phyloP scores from a whole-genome alignment of 352 stramenopile species.

The Pythium rhizo-oryzae region DNA sequence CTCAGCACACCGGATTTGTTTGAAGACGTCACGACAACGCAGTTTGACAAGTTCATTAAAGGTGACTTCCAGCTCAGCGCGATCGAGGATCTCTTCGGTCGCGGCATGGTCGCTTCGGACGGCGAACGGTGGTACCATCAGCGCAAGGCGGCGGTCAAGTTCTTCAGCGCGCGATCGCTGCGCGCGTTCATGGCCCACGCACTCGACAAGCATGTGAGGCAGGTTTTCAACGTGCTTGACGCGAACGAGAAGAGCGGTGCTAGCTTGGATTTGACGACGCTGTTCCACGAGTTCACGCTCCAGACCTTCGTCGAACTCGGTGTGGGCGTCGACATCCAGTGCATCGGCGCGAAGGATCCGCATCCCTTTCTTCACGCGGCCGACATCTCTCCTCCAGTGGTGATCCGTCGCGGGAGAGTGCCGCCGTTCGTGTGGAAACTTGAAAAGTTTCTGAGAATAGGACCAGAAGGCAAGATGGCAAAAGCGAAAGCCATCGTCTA shows the following conservation, averaged over 20 bases:
- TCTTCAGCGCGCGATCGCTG: slow-evolving; percentile 36
- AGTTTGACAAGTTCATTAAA: not conserved
- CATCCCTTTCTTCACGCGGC: slow-evolving; percentile 54
- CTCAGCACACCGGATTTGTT: not conserved
- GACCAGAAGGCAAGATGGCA: slow-evolving; percentile 32
- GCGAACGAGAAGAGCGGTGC: not conserved
- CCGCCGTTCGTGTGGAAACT: slow-evolving; percentile 54
- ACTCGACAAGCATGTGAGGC: slow-evolving; percentile 6
- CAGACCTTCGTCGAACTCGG: slow-evolving; percentile 56
- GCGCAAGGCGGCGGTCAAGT: slow-evolving; percentile 30
- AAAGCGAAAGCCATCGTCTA: slow-evolving; percentile 34
- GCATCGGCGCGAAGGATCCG: slow-evolving; percentile 32
- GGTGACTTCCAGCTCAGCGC: not conserved
- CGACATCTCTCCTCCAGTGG: slow-evolving; percentile 29
- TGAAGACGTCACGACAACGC: not conserved
- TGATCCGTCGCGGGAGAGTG: slow-evolving; percentile 45
- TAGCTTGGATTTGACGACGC: slow-evolving; percentile 22
- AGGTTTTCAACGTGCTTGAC: slow-evolving; percentile 4
- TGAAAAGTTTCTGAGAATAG: slow-evolving; percentile 44
- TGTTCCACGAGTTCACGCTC: slow-evolving; percentile 52
- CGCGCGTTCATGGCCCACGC: slow-evolving; percentile 21
- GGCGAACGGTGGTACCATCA: slow-evolving; percentile 32
- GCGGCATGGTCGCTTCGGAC: not conserved
- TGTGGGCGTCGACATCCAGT: slow-evolving; percentile 40
- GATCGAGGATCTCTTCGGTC: not conserved